Evolutionary conservation across 2,329 filamentous ascomycete species (phyloP).

Genomic region (Dactylonectria macrodidyma): DNA sequence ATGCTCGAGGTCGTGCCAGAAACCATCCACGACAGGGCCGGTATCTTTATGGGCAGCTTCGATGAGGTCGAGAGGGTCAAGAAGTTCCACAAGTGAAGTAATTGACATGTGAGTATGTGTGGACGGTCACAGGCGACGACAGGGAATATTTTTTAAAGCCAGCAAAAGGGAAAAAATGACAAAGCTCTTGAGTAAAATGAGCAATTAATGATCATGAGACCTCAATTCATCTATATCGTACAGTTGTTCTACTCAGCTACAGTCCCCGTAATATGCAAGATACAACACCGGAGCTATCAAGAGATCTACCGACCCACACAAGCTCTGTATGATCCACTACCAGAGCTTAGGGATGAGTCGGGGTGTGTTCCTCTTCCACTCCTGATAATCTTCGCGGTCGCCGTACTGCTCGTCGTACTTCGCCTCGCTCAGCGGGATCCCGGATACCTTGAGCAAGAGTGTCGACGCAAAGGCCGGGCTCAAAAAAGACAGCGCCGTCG

Average conservation of each 20-base stretch:
- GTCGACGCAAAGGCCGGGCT: slow-evolving; percentile 77
- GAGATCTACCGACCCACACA: not conserved
- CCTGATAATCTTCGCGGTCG: slow-evolving; percentile 74
- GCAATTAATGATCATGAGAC: slow-evolving; percentile 44
- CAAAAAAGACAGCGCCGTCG: slow-evolving; percentile 63
- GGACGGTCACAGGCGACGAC: slow-evolving; percentile 8
- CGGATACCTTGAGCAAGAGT: slow-evolving; percentile 74
- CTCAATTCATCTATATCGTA: not conserved
- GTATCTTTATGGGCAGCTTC: slow-evolving; percentile 95
- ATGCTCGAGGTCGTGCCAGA: slow-evolving; percentile 93
- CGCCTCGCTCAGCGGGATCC: slow-evolving; percentile 76
- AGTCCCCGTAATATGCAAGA: not conserved
- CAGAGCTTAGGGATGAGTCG: slow-evolving; percentile 75
- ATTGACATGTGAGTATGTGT: slow-evolving; percentile 19
- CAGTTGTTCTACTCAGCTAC: not conserved
- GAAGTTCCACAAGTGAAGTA: slow-evolving; percentile 72
- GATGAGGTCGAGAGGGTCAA: slow-evolving; percentile 98
- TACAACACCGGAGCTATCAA: not conserved
- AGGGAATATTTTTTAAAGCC: slow-evolving; percentile 38
- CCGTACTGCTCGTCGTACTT: slow-evolving; percentile 79
- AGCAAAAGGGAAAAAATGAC: slow-evolving; percentile 40
- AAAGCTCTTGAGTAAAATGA: slow-evolving; percentile 44
- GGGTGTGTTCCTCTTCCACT: slow-evolving; percentile 78
- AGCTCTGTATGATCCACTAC: slow-evolving; percentile 27
- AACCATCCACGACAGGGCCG: slow-evolving; percentile 94